A percentile compares a stretch with the other conserved stretches of the same genome.
Conservation (phyloP, 257 asterid species). For the Ballota nigra region DNA sequence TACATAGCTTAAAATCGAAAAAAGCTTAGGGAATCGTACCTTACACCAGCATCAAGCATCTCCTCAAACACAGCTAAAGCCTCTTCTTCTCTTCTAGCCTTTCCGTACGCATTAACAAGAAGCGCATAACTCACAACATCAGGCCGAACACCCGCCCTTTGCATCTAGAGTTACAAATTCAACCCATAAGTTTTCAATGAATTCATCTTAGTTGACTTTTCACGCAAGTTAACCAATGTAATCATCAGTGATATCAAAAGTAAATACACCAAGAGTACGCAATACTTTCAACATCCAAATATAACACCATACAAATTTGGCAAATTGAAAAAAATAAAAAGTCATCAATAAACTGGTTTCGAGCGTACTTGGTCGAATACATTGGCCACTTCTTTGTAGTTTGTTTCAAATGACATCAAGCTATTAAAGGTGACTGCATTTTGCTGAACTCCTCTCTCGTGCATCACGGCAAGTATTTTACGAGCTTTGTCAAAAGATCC, state of each 20-base stretch:
- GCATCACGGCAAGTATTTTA: conserved; percentile 66
- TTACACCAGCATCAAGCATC: conserved; percentile 98
- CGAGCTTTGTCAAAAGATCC: conserved; percentile 85
- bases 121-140: conserved; percentile 95
- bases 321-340: too few relatives aligned
- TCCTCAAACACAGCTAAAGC: conserved; percentile 96
- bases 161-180: conserved; percentile 61
- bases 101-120: conserved; percentile 85
- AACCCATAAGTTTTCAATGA: conserved; percentile 17
- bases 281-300: too few relatives aligned
- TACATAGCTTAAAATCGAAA: conserved; percentile 6
- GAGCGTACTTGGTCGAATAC: conserved; percentile 79
- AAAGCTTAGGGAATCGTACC: conserved; percentile 41
- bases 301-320: too few relatives aligned
- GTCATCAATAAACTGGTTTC: too few relatives aligned
- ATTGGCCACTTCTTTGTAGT: conserved; percentile 93
- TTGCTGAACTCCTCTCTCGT: conserved; percentile 60
- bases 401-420: conserved; percentile 88
- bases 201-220: conserved; percentile 13
- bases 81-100: conserved; percentile 98
- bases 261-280: background rate
- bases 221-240: background rate
- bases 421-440: conserved; percentile 87
- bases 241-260: background rate
- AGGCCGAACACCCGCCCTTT: conserved; percentile 66